A percentile compares a stretch with the other conserved stretches of the same genome.
These are phyloP conservation scores for Mortierella claussenii DNA, from an alignment of 192 early-diverging fungal genomes.

Conservation along the genomic window DNA sequence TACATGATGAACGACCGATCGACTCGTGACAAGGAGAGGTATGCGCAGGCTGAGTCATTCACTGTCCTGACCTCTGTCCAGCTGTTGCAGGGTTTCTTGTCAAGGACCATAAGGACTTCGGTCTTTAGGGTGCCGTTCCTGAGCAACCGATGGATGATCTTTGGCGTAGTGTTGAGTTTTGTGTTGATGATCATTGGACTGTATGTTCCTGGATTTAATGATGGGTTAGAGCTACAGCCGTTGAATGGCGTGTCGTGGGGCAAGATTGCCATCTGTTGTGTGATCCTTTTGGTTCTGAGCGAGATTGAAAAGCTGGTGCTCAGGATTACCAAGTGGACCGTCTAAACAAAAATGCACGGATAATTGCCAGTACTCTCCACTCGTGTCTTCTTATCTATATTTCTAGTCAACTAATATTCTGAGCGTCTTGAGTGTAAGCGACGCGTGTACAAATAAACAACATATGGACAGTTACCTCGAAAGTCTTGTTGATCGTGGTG, in stretches of 20 bases:
- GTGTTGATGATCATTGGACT: conserved; percentile 75
- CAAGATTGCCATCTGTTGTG: conserved; percentile 64
- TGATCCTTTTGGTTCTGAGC: conserved; percentile 65
- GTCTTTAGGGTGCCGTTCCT: conserved; percentile 80
- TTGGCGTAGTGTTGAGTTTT: conserved; percentile 76
- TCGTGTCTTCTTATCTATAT: no score
- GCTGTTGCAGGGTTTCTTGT: conserved; percentile 89
- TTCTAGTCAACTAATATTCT: no score
- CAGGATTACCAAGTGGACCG: conserved; percentile 12
- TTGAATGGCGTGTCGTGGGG: conserved; percentile 70
- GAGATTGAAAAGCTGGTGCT: conserved; percentile 68
- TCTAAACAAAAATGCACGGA: conserved; percentile 8
- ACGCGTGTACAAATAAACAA: no score
- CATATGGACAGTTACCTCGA: no score
- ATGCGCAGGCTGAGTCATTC: conserved; percentile 70
- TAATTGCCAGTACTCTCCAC: no score
- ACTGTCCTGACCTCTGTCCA: conserved; percentile 85
- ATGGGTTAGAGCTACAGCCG: conserved; percentile 31
- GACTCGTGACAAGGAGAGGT: conserved; percentile 16
- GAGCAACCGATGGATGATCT: conserved; percentile 87
- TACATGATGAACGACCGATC: conserved; percentile 61
- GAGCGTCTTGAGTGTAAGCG: no score
- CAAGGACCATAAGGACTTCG: conserved; percentile 74
- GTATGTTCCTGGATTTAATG: conserved; percentile 75
- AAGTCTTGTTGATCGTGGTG: no score